A percentile compares a stretch with the other conserved stretches of the same genome.
Conservation (phyloP, 2,329 filamentous ascomycete species). For the Xylaria arbuscula region DNA sequence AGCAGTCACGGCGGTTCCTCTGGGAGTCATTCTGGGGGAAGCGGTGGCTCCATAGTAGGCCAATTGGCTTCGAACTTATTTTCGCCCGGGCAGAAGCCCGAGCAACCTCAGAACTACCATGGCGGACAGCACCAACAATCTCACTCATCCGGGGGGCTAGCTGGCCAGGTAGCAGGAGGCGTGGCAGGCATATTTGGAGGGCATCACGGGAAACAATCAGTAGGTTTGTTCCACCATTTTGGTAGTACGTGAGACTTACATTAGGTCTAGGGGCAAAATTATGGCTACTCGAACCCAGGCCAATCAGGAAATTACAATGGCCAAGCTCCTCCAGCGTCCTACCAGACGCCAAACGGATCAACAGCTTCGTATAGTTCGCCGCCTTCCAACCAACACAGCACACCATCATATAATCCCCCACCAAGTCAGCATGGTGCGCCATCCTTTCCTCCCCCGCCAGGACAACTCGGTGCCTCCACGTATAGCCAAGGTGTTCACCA, state of each 20-base stretch:
- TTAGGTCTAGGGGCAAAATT: slow-evolving; percentile 62
- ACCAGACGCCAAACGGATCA: slow-evolving; percentile 58
- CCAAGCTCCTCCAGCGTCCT: slow-evolving; percentile 70
- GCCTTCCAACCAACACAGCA: slow-evolving; percentile 44
- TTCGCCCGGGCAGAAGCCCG: slow-evolving; percentile 61
- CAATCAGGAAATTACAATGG: slow-evolving; percentile 69
- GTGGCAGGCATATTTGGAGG: slow-evolving; percentile 65
- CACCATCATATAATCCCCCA: slow-evolving; percentile 42
- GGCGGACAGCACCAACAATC: slow-evolving; percentile 44
- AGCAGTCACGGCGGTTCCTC: slow-evolving; percentile 45
- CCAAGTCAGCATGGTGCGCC: slow-evolving; percentile 44
- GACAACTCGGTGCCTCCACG: slow-evolving; percentile 36
- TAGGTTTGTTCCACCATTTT: slow-evolving; percentile 44
- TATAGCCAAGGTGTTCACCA: slow-evolving; percentile 43
- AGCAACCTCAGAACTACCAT: slow-evolving; percentile 52
- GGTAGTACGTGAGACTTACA: slow-evolving; percentile 24
- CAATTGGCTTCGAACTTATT: slow-evolving; percentile 67
- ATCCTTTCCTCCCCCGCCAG: slow-evolving; percentile 41
- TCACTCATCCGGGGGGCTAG: slow-evolving; percentile 60
- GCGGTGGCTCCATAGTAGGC: slow-evolving; percentile 58
- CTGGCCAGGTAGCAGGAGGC: slow-evolving; percentile 65
- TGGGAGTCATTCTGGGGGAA: slow-evolving; percentile 41
- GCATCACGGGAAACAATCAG: slow-evolving; percentile 55
- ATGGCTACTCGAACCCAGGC: slow-evolving; percentile 70
- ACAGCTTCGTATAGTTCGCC: slow-evolving; percentile 49